Evolutionary conservation across 768 basidiomycete genomes (phyloP).

Genomic region (Agrocybe praecox): DNA sequence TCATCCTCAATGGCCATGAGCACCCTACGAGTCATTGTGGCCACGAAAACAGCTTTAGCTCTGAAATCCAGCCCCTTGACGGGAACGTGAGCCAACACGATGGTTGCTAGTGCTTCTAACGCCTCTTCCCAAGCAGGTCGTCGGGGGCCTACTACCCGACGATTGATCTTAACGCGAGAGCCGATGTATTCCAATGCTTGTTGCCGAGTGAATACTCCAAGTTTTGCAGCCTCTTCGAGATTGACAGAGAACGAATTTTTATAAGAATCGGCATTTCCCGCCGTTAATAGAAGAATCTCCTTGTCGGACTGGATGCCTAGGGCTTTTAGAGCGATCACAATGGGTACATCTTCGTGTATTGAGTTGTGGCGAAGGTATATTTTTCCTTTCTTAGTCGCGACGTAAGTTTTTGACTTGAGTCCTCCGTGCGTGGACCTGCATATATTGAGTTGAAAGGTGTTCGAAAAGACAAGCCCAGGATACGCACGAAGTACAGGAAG

Average conservation of each 20-base stretch:
- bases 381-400: conserved; percentile 91
- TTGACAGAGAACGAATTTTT: conserved; percentile 86
- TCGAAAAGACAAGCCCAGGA: conserved; percentile 1
- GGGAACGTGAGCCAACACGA: conserved; percentile 95
- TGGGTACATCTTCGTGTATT: conserved; percentile 95
- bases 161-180: conserved; percentile 86
- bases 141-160: conserved; percentile 77
- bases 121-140: conserved; percentile 94
- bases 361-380: conserved; percentile 98
- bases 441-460: conserved; percentile 5
- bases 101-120: conserved; percentile 93
- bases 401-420: conserved; percentile 96
- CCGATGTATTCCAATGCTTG: conserved; percentile 97
- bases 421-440: conserved; percentile 78
- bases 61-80: conserved; percentile 88
- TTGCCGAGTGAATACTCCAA: conserved; percentile 88
- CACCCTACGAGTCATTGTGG: conserved; percentile 95
- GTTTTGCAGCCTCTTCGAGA: conserved; percentile 91
- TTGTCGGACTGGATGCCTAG: conserved; percentile 97
- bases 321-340: conserved; percentile 94
- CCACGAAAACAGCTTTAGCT: conserved; percentile 95
- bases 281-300: conserved; percentile 92
- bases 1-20: conserved; percentile 97
- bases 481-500: conserved; percentile 93
- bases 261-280: conserved; percentile 89